Evolutionary conservation across 2,329 filamentous ascomycete genomes (phyloP).

Genomic region (Biscogniauxia sp.): DNA sequence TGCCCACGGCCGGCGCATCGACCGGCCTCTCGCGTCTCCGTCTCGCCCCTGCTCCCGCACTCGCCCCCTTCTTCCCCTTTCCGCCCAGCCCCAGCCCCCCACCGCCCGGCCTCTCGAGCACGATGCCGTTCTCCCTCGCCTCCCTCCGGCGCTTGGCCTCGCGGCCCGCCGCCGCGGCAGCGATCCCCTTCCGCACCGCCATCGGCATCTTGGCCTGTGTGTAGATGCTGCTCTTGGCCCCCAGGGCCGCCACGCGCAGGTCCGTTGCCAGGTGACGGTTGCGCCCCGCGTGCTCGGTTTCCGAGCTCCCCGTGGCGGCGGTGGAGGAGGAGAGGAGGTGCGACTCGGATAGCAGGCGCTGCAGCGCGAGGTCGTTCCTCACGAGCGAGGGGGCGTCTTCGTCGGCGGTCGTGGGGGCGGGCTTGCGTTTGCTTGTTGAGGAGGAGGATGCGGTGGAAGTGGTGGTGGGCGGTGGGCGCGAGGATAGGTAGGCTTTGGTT

Average conservation of each 20-base stretch:
- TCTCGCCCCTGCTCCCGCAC: constrained; percentile 15
- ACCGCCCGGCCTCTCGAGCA: constrained; percentile 63
- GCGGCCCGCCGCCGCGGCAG: constrained; percentile 58
- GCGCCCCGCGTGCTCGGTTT: constrained; percentile 53
- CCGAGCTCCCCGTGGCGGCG: constrained; percentile 29
- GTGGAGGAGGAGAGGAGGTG: constrained; percentile 45
- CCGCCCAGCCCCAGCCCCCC: constrained; percentile 17
- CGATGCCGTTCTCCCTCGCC: constrained; percentile 85
- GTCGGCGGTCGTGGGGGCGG: constrained; percentile 33
- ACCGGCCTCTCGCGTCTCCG: constrained; percentile 55
- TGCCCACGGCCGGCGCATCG: constrained; percentile 76
- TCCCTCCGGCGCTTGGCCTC: constrained; percentile 73
- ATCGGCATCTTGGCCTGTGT: constrained; percentile 87
- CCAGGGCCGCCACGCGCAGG: constrained; percentile 76
- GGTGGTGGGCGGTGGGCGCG: constrained; percentile 41
- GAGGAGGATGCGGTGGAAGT: constrained; percentile 25
- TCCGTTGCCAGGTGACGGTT: constrained; percentile 81
- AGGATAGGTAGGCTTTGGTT: constrained; percentile 67
- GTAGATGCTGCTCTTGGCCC: constrained; percentile 72
- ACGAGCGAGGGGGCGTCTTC: constrained; percentile 68
- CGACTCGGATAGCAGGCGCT: constrained; percentile 80
- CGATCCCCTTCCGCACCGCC: constrained; percentile 81
- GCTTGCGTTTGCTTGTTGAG: constrained; percentile 25
- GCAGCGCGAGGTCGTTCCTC: constrained; percentile 88
- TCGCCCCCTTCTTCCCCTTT: constrained; percentile 40